Base-by-base conservation (phyloP, 768 basidiomycete species). In the Panaeolus papilionaceus region DNA sequence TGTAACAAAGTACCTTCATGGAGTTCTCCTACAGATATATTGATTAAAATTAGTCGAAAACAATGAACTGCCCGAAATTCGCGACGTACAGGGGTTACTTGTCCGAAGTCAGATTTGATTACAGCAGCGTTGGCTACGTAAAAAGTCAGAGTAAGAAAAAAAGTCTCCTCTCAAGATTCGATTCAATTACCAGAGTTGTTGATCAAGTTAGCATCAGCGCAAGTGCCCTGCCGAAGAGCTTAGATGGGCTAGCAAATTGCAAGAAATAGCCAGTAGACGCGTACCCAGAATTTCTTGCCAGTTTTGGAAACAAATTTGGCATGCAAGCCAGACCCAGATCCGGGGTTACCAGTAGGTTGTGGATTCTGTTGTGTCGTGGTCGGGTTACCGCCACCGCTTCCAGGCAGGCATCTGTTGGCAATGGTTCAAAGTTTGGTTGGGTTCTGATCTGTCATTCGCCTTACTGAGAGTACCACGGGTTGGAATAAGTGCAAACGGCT, bases 31-130 rank as follows among this genome's bases (percentile, higher is more conserved):
- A 38, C 14, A 37, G 12, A 33, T 1, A 14, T 4, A 9, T 33
- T 33, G 20, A 42, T 47, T 37, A 26, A 33, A 2, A 10, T 28
- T 12, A 28, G 44, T n/a, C 37, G 2, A 0, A 18, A 12, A 44
- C n/a, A 38, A 18, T 33, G 33, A 14, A 38, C 11, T 16, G 33
- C 11, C 6, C 11, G 1, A 6, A 49, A 18, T 37, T 10, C 5
- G 5, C 38, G 18, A 58, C 74, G 65, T 64, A 77, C 75, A 5
- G 82, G 81, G 3, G 82, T 82, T 38, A 83, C 78, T n/a, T 75
- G 75, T 28, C 82, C 82, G 49, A 83, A 83, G 61, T 82, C 78
- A 37, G 76, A 71, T 66, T 72, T 77, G n/a, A 82, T 69, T 61
- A 79, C 58, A 37, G 77, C 79, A 44, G 69, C 73, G 67, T 81